Conservation (phyloP, 2,329 filamentous ascomycete genomes). For the Neocatenulostroma microsporum region DNA sequence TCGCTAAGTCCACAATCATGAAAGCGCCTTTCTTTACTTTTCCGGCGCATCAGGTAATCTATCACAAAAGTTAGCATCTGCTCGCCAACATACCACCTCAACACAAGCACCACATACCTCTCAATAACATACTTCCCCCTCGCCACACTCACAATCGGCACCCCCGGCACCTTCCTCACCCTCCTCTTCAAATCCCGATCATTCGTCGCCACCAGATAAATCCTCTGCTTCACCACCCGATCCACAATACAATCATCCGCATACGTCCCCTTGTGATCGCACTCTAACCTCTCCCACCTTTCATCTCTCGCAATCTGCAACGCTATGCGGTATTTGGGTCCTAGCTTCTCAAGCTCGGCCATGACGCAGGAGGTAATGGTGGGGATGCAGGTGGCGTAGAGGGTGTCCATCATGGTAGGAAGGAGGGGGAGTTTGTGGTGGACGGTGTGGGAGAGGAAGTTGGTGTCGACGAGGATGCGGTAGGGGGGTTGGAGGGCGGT, state of each 20-base stretch:
- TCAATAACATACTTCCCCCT: slow-evolving; percentile 93
- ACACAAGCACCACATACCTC: slow-evolving; percentile 37
- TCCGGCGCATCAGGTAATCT: slow-evolving; percentile 7
- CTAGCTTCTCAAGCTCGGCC: slow-evolving; percentile 82
- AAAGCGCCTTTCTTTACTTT: slow-evolving; percentile 5
- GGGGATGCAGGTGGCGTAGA: slow-evolving; percentile 85
- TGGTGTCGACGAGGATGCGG: slow-evolving; percentile 73
- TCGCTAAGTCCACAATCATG: slow-evolving; percentile 11
- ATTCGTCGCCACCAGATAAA: slow-evolving; percentile 48
- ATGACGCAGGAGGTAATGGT: slow-evolving; percentile 79
- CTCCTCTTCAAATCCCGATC: slow-evolving; percentile 75
- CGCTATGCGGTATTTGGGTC: slow-evolving; percentile 79
- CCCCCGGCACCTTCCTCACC: slow-evolving; percentile 72
- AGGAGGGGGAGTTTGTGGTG: slow-evolving; percentile 83
- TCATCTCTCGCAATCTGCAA: slow-evolving; percentile 81
- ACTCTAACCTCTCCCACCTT: slow-evolving; percentile 75
- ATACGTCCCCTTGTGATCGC: slow-evolving; percentile 83
- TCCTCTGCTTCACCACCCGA: slow-evolving; percentile 38
- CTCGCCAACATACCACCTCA: neutral
- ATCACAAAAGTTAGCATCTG: neutral
- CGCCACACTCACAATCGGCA: slow-evolving; percentile 71
- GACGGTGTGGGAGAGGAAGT: slow-evolving; percentile 85
- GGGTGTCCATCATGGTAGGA: slow-evolving; percentile 83
- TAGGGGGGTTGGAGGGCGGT: slow-evolving; percentile 78
- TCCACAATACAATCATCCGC: slow-evolving; percentile 68